A percentile compares a stretch with the other conserved stretches of the same genome.
Evolutionary conservation across 495 filamentous ascomycete species (phyloP).

Genomic region (Penicillium canescens): DNA sequence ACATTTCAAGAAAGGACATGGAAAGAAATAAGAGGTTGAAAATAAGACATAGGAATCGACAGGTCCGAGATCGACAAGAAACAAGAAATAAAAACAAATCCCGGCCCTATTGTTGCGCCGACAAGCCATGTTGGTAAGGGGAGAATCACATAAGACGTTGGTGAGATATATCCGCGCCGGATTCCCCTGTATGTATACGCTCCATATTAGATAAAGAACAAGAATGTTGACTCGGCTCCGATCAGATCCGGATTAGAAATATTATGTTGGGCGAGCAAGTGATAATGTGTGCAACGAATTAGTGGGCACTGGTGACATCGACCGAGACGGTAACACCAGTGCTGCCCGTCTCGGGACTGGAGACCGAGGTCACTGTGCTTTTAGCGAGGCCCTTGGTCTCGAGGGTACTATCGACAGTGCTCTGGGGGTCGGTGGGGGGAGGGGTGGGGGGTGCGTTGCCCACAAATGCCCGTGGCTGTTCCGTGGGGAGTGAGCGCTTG

Average conservation of each 20-base stretch:
- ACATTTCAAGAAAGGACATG: conserved; percentile 16
- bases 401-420: conserved; percentile 28
- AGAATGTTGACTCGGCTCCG: conserved; percentile 20
- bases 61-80: conserved; percentile 21
- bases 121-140: conserved; percentile 37
- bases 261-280: conserved; percentile 42
- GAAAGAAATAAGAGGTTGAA: conserved; percentile 18
- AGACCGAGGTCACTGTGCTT: conserved; percentile 36
- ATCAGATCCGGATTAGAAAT: conserved; percentile 28
- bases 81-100: conserved; percentile 23
- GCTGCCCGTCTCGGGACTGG: conserved; percentile 33
- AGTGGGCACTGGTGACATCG: conserved; percentile 29
- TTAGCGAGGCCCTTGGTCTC: conserved; percentile 36
- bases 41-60: conserved; percentile 12
- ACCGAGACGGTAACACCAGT: conserved; percentile 33
- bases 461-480: conserved; percentile 30
- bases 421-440: conserved; percentile 43
- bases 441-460: conserved; percentile 46
- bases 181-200: conserved; percentile 47
- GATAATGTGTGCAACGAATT: conserved; percentile 27
- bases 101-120: conserved; percentile 38
- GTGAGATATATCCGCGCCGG: conserved; percentile 33
- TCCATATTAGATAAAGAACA: conserved; percentile 37
- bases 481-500: conserved; percentile 37
- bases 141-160: conserved; percentile 20